phyloP scores from a whole-genome alignment of 1,284 basidiomycete species.

The Irpex sp. region DNA sequence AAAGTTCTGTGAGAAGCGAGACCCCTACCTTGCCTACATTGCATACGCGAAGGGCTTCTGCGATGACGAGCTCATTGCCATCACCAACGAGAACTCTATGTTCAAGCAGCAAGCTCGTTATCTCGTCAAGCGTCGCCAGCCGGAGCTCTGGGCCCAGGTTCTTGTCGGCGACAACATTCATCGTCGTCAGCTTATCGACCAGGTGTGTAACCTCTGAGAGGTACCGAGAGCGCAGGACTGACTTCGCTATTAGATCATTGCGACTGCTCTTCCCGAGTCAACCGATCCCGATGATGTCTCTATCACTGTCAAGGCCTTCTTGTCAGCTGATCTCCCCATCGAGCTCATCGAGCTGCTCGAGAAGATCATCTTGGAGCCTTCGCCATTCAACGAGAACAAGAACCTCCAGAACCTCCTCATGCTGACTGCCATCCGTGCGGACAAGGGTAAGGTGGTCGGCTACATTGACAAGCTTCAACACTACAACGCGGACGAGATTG shows the following conservation, averaged over 20 bases:
- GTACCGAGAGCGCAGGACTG: background rate
- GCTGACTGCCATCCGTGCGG: constrained; percentile 96
- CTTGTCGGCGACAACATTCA: constrained; percentile 92
- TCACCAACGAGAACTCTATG: constrained; percentile 99
- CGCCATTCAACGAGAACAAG: constrained; percentile 97
- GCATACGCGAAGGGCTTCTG: constrained; percentile 99
- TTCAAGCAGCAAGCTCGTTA: constrained; percentile 99
- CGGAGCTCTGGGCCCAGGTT: constrained; percentile 97
- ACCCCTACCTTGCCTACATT: constrained; percentile 98
- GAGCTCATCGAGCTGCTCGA: constrained; percentile 98
- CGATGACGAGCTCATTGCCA: constrained; percentile 96
- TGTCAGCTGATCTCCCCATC: constrained; percentile 96
- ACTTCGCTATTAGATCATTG: constrained; percentile 72
- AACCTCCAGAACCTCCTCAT: constrained; percentile 96
- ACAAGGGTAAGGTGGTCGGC: constrained; percentile 98
- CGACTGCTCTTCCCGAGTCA: constrained; percentile 96
- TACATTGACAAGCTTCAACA: constrained; percentile 98
- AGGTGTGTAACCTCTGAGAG: constrained; percentile 54
- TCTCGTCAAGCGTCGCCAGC: constrained; percentile 95
- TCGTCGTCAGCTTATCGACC: constrained; percentile 95
- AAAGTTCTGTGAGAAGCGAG: constrained; percentile 99
- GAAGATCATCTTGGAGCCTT: constrained; percentile 98
- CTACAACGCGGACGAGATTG: constrained; percentile 96
- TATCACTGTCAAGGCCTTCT: constrained; percentile 98
- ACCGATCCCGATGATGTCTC: constrained; percentile 99